phyloP scores from a whole-genome alignment of 2,329 filamentous ascomycete genomes.

The Pestalotiopsis sp. region DNA sequence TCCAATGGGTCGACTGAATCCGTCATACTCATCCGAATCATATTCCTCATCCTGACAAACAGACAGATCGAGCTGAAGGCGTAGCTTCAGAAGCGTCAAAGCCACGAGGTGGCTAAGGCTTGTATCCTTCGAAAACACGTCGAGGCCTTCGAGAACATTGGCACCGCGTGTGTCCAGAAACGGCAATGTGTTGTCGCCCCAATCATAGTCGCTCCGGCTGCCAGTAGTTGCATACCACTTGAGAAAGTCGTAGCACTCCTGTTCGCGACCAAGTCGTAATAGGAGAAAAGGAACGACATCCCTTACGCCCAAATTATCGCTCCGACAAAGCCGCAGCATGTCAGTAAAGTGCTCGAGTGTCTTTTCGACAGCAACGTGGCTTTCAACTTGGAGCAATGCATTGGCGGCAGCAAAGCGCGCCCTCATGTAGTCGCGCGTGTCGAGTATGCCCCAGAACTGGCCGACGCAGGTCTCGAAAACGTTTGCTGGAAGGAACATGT shows the following conservation, averaged over 20 bases:
- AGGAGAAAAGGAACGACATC: conserved; percentile 39
- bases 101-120: background rate
- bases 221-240: conserved; percentile 31
- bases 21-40: background rate
- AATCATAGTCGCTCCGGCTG: conserved; percentile 31
- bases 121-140: background rate
- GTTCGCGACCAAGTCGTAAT: conserved; percentile 47
- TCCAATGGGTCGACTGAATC: background rate
- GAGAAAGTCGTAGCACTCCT: conserved; percentile 48
- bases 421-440: conserved; percentile 46
- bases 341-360: conserved; percentile 40
- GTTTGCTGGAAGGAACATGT: conserved; percentile 27
- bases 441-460: conserved; percentile 40
- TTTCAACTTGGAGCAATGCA: conserved; percentile 32
- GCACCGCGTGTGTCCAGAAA: conserved; percentile 21
- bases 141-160: conserved; percentile 13
- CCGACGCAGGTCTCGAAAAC: conserved; percentile 39
- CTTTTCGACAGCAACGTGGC: conserved; percentile 33
- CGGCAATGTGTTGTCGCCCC: conserved; percentile 30
- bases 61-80: background rate
- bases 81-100: conserved; percentile 3
- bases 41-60: background rate
- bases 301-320: conserved; percentile 45
- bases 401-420: conserved; percentile 33
- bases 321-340: conserved; percentile 43